Evolutionary conservation across 495 filamentous ascomycete genomes (phyloP).

Genomic region (Cladorrhinum samala): DNA sequence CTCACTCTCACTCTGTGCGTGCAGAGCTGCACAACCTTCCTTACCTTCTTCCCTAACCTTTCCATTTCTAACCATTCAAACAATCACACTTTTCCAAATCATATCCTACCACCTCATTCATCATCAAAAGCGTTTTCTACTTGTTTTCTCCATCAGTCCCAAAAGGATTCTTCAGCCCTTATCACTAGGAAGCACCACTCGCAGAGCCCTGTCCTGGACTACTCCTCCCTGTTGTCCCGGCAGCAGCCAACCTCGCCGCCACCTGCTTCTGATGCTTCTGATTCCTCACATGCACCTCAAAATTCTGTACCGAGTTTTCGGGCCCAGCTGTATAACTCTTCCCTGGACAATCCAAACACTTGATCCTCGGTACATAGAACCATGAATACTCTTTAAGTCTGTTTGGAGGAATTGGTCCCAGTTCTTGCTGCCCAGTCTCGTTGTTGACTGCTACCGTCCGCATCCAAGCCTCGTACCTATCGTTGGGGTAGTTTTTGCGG

Average conservation of each 20-base stretch:
- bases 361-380: slow-evolving; percentile 76
- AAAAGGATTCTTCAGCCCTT: too few relatives aligned
- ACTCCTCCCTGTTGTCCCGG: too few relatives aligned
- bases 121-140: too few relatives aligned
- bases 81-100: too few relatives aligned
- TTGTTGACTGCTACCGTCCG: slow-evolving; percentile 71
- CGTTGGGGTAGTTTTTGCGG: slow-evolving; percentile 59
- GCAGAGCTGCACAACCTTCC: too few relatives aligned
- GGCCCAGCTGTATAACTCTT: slow-evolving; percentile 89
- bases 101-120: too few relatives aligned
- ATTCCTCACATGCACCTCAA: slow-evolving; percentile 85
- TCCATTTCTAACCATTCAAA: too few relatives aligned
- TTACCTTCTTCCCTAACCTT: too few relatives aligned
- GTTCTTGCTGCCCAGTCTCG: slow-evolving; percentile 50
- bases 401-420: slow-evolving; percentile 41
- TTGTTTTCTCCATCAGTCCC: too few relatives aligned
- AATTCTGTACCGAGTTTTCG: slow-evolving; percentile 76
- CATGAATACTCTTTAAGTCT: slow-evolving; percentile 54
- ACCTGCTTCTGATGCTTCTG: slow-evolving; percentile 69
- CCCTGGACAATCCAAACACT: slow-evolving; percentile 85
- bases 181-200: too few relatives aligned
- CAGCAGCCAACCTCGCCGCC: slow-evolving; percentile 12
- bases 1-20: too few relatives aligned
- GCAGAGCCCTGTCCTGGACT: too few relatives aligned
- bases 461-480: slow-evolving; percentile 83